Percentiles rank a stretch among this genome's conserved stretches.
Conservation (phyloP, 2,329 filamentous ascomycete genomes). For the Epichloe amarillans region DNA sequence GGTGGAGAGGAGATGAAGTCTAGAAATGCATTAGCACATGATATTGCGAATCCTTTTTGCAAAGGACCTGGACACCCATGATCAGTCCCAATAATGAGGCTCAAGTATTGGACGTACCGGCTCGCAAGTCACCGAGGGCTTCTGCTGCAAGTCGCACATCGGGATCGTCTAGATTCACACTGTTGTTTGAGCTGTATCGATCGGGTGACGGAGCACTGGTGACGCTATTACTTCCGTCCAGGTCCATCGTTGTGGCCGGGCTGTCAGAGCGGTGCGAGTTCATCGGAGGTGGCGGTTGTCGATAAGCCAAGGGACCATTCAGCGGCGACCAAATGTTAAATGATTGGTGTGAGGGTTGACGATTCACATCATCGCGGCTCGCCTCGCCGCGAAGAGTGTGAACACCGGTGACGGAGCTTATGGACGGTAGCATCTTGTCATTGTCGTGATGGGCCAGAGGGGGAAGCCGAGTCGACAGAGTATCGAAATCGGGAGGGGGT, state of each 20-base stretch:
- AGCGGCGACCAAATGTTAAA: conserved; percentile 32
- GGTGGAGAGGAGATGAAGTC: conserved; percentile 56
- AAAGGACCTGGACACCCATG: too few species aligned
- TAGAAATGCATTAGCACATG: conserved; percentile 15
- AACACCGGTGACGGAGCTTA: conserved; percentile 22
- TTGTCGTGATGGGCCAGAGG: conserved; percentile 14
- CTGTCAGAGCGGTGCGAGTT: conserved; percentile 26
- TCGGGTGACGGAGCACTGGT: conserved; percentile 33
- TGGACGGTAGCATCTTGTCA: conserved; percentile 21
- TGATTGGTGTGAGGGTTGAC: conserved; percentile 11
- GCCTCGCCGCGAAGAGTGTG: conserved; percentile 13
- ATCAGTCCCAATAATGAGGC: not conserved
- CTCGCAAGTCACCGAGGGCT: conserved; percentile 57
- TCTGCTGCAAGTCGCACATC: conserved; percentile 60
- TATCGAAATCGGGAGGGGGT: conserved; percentile 12
- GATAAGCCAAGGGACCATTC: conserved; percentile 35
- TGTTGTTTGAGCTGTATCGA: conserved; percentile 29
- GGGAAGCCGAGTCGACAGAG: conserved; percentile 15
- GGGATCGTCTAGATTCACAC: conserved; percentile 47
- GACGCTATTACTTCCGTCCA: conserved; percentile 28
- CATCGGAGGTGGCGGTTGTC: conserved; percentile 12
- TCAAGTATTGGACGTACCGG: conserved; percentile 34
- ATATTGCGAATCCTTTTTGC: not conserved
- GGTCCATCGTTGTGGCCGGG: conserved; percentile 32
- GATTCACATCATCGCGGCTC: conserved; percentile 7